These are phyloP conservation scores for Diddensiella santjacobensis DNA, from an alignment of 805 yeast species.

Conservation along the genomic window DNA sequence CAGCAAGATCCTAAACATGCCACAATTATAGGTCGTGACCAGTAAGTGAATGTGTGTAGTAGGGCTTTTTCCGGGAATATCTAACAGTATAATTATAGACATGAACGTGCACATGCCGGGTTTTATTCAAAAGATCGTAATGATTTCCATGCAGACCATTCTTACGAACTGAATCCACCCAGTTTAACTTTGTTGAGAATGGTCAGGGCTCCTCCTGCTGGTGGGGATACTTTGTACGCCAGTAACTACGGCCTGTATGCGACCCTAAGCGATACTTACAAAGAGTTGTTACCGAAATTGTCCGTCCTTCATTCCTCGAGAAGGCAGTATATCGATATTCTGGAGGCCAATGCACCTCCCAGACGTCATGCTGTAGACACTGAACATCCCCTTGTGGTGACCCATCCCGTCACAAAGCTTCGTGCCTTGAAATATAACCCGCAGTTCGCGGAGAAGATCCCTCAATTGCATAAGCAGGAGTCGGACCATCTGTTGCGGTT, in stretches of 20 bases:
- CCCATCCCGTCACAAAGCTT: conserved; percentile 66
- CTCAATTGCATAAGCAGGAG: conserved; percentile 66
- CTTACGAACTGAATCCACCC: conserved; percentile 73
- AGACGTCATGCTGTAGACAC: conserved; percentile 61
- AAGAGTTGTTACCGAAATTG: conserved; percentile 50
- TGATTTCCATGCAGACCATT: conserved; percentile 76
- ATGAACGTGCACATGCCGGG: conserved; percentile 26
- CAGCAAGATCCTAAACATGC: conserved; percentile 48
- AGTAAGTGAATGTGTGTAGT: background rate
- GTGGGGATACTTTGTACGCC: conserved; percentile 57
- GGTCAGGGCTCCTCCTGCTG: conserved; percentile 37
- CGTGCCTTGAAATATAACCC: conserved; percentile 58
- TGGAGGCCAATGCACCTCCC: conserved; percentile 54
- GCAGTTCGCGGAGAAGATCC: conserved; percentile 58
- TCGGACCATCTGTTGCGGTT: conserved; percentile 54
- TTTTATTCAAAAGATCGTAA: conserved; percentile 33
- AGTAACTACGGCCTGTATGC: conserved; percentile 57
- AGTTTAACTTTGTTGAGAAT: conserved; percentile 34
- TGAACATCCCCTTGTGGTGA: conserved; percentile 67
- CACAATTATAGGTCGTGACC: conserved; percentile 48
- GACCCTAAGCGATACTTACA: conserved; percentile 48
- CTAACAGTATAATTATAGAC: too few species aligned
- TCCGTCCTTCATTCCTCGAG: conserved; percentile 57
- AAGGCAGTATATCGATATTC: conserved; percentile 57
- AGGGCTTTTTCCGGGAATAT: background rate